phyloP scores from a whole-genome alignment of 306 rosid genomes.

The Fragaria nilgerrensis region DNA sequence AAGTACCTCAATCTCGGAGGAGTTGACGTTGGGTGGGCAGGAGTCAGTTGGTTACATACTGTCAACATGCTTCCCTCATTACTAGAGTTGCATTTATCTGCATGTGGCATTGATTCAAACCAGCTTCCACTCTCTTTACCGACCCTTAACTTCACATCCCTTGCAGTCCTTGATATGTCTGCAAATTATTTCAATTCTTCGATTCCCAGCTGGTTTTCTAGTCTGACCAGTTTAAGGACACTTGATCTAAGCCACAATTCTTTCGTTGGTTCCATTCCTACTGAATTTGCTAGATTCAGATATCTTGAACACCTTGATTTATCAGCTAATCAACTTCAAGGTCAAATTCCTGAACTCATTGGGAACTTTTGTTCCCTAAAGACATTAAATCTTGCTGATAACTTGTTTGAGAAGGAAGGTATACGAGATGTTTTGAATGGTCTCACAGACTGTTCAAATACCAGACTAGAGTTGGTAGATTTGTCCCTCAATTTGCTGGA shows the following conservation, averaged over 20 bases:
- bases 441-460: not conserved
- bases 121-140: not conserved
- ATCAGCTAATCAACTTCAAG: not conserved
- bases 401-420: not conserved
- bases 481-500: not conserved
- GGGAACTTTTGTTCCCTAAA: not conserved
- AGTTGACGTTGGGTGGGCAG: not conserved
- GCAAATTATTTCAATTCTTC: not conserved
- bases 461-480: not conserved
- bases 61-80: not conserved
- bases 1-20: not conserved
- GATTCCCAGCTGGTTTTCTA: not conserved
- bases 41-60: not conserved
- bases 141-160: not conserved
- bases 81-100: not conserved
- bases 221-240: not conserved
- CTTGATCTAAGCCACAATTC: not conserved
- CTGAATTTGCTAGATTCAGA: too few species aligned
- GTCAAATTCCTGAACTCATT: not conserved
- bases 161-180: not conserved
- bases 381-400: not conserved
- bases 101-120: not conserved
- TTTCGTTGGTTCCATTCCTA: too few species aligned
- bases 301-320: too few species aligned
- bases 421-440: not conserved